Evolutionary conservation across 1,284 basidiomycete genomes (phyloP), one percentile per base, ranked within the genome.

Genomic region (Irpex sp.): DNA sequence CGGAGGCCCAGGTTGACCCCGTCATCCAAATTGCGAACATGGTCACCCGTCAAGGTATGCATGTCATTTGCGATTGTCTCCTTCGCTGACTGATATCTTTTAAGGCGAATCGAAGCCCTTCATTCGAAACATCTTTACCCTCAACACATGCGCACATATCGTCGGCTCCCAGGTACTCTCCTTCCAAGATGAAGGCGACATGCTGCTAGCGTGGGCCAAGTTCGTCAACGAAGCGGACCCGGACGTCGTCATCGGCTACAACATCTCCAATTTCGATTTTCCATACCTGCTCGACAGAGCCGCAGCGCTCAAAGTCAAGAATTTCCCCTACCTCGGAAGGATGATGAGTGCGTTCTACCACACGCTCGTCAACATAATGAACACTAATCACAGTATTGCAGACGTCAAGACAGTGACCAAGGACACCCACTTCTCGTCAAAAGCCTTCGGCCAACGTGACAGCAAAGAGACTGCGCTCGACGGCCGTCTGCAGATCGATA

Each of bases 21-120:
- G 94, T 98, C 63, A 98, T 98, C 69, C 95, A 98, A 71, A 97
- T 98, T 63, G 95, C 95, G 0, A 96, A 94, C 72, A 97, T 98
- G 95, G 95, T 98, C 1, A 97, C 95, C 35, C 83, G 90, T 1
- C 96, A 98, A 83, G 95, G 95, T 93, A 62, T 37, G 77, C 66
- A 6, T 21, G 7, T 67, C 64, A 31, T 5, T 59, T 1, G 3
- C 11, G 17, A 15, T 15, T 36, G 49, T 33, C 47, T 7, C 49
- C 9, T 39, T 33, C 39, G 55, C 46, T 49, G 58, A 54, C 5
- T 19, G 61, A 53, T n/a, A 19, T 53, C 6, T 36, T 0, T 19
- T 58, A 17, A 94, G 95, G 95, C 68, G 95, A 97, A 71, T 80
- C 79, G 46, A 89, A 93, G 64, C 96, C 95, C 0, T 98, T 98